A percentile compares a stretch with the other conserved stretches of the same genome.
These are phyloP conservation scores for Wickerhamomyces alni DNA, from an alignment of 805 yeast species.

Conservation along the genomic window DNA sequence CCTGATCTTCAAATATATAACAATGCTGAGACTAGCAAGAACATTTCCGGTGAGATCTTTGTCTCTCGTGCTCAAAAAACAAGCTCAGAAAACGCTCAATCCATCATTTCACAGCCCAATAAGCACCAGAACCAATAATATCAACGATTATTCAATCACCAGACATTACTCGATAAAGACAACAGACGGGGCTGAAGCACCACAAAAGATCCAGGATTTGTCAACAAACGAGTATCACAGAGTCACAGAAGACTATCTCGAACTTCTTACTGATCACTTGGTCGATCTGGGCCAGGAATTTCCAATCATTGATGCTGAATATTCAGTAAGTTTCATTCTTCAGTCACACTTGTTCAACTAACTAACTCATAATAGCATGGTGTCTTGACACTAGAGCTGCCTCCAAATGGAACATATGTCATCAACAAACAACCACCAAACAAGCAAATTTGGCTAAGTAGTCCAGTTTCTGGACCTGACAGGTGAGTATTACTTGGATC, in stretches of 20 bases:
- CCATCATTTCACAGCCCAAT: background rate
- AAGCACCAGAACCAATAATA: background rate
- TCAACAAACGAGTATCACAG: slow-evolving; percentile 52
- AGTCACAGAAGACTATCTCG: slow-evolving; percentile 64
- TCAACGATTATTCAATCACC: background rate
- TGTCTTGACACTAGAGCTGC: slow-evolving; percentile 68
- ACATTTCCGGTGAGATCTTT: too few relatives aligned
- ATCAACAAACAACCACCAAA: slow-evolving; percentile 97
- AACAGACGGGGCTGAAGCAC: slow-evolving; percentile 52
- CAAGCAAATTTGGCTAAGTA: slow-evolving; percentile 92
- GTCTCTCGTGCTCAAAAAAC: too few relatives aligned
- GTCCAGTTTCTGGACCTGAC: slow-evolving; percentile 93
- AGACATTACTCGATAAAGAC: slow-evolving; percentile 20
- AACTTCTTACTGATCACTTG: slow-evolving; percentile 55
- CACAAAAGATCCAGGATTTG: slow-evolving; percentile 43
- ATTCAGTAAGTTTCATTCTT: slow-evolving; percentile 45
- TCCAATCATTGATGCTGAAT: slow-evolving; percentile 69
- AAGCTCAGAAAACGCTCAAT: too few relatives aligned
- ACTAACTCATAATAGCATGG: slow-evolving; percentile 48
- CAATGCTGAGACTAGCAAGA: too few relatives aligned
- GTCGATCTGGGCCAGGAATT: slow-evolving; percentile 59
- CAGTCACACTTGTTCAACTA: too few relatives aligned
- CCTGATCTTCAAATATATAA: too few relatives aligned
- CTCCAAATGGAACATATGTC: slow-evolving; percentile 78
- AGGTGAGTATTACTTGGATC: slow-evolving; percentile 14